These are phyloP conservation scores for Mentha longifolia DNA, from an alignment of 257 asterid genomes.

Conservation along the genomic window DNA sequence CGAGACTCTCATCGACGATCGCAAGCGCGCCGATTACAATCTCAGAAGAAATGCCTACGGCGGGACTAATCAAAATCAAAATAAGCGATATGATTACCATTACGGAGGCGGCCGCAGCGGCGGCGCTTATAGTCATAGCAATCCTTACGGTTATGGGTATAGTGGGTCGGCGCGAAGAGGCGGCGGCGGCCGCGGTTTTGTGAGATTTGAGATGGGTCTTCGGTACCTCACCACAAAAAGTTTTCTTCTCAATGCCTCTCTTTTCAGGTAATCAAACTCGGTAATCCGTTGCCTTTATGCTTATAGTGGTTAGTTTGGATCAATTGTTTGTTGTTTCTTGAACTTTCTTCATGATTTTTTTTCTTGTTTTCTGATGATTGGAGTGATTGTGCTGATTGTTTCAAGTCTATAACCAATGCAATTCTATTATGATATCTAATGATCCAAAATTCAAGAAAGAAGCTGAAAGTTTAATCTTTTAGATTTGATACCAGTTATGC, in stretches of 20 bases:
- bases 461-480: not conserved
- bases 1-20: slow-evolving; percentile 71
- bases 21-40: slow-evolving; percentile 77
- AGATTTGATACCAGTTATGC: not conserved
- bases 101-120: slow-evolving; percentile 37
- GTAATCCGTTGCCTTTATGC: not conserved
- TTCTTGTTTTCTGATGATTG: not conserved
- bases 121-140: slow-evolving; percentile 34
- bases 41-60: slow-evolving; percentile 38
- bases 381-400: not conserved
- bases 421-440: not conserved
- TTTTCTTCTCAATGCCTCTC: slow-evolving; percentile 73
- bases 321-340: not conserved
- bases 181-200: slow-evolving; percentile 33
- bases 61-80: slow-evolving; percentile 26
- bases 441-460: slow-evolving; percentile 12
- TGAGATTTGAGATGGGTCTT: slow-evolving; percentile 62
- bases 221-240: slow-evolving; percentile 61
- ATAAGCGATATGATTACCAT: slow-evolving; percentile 23
- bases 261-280: slow-evolving; percentile 52
- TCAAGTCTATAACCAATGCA: not conserved
- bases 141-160: slow-evolving; percentile 44
- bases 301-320: slow-evolving; percentile 1
- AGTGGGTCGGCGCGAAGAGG: slow-evolving; percentile 50
- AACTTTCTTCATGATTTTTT: not conserved